Conservation (phyloP, 2,329 filamentous ascomycete genomes). For the Sclerotiophoma versabilis region DNA sequence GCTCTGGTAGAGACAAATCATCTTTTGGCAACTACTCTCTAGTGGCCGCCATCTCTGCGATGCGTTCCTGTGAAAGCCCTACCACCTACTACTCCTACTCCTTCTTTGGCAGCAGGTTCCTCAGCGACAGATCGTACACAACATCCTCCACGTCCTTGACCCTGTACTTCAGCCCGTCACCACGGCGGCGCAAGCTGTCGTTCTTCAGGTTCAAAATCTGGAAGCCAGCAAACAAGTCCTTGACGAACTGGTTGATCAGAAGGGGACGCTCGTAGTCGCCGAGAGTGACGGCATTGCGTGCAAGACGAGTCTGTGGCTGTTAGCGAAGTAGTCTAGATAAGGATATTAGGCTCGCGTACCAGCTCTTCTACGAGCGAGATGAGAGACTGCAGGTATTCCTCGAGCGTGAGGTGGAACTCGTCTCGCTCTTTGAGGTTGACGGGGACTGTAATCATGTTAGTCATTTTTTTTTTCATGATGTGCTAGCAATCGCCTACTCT, state of each 20-base stretch:
- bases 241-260: slow-evolving; percentile 89
- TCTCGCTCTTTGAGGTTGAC: slow-evolving; percentile 90
- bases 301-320: slow-evolving; percentile 70
- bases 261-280: slow-evolving; percentile 87
- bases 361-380: slow-evolving; percentile 91
- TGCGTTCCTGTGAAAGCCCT: too few species aligned
- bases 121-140: slow-evolving; percentile 90
- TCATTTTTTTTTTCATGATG: not conserved
- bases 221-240: slow-evolving; percentile 94
- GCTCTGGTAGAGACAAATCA: too few species aligned
- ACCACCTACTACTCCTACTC: slow-evolving; percentile 8
- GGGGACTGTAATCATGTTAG: slow-evolving; percentile 67
- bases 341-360: slow-evolving; percentile 46
- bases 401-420: slow-evolving; percentile 92
- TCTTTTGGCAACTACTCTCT: too few species aligned
- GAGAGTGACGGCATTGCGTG: slow-evolving; percentile 91
- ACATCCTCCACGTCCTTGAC: slow-evolving; percentile 99
- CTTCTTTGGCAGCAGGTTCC: slow-evolving; percentile 70
- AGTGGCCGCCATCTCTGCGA: not conserved
- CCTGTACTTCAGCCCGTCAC: slow-evolving; percentile 94
- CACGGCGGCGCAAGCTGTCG: slow-evolving; percentile 83
- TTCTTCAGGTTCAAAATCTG: slow-evolving; percentile 98
- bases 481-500: slow-evolving; percentile 60
- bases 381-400: slow-evolving; percentile 92
- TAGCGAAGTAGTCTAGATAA: not conserved